Evolutionary conservation across 768 basidiomycete species (phyloP).

Genomic region (Exidia glandulosa): DNA sequence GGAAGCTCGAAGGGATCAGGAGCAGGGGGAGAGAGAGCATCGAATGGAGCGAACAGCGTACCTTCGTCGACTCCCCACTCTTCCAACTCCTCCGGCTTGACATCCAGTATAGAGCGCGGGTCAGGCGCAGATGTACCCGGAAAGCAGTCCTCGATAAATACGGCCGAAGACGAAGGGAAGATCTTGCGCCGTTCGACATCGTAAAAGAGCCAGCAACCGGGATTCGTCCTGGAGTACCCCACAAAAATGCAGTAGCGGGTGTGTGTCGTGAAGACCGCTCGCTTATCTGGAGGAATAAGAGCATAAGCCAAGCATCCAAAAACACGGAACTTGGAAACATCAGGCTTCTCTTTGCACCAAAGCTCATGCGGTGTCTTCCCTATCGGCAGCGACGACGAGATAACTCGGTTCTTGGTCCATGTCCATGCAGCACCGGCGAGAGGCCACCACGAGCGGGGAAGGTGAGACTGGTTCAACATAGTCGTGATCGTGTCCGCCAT

Average conservation of each 20-base stretch:
- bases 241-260: constrained; percentile 25
- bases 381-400: neutral
- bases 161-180: constrained; percentile 18
- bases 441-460: neutral
- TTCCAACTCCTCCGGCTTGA: too few species aligned
- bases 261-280: constrained; percentile 13
- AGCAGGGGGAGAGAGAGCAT: neutral
- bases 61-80: too few species aligned
- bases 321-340: constrained; percentile 6
- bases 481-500: neutral
- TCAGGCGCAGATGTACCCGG: constrained; percentile 2
- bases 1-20: neutral
- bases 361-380: constrained; percentile 10
- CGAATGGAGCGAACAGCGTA: too few species aligned
- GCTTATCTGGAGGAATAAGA: constrained; percentile 5
- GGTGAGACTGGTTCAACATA: neutral
- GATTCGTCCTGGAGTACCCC: constrained; percentile 23
- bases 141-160: constrained; percentile 23
- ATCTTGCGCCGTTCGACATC: constrained; percentile 18
- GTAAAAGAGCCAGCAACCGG: constrained; percentile 24
- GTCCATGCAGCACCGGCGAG: neutral
- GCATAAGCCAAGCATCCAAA: constrained; percentile 14
- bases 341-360: constrained; percentile 6
- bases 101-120: neutral
- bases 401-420: constrained; percentile 7